These are phyloP conservation scores for Didymella glomerata DNA, from an alignment of 2,329 filamentous ascomycete species.

Conservation along the genomic window DNA sequence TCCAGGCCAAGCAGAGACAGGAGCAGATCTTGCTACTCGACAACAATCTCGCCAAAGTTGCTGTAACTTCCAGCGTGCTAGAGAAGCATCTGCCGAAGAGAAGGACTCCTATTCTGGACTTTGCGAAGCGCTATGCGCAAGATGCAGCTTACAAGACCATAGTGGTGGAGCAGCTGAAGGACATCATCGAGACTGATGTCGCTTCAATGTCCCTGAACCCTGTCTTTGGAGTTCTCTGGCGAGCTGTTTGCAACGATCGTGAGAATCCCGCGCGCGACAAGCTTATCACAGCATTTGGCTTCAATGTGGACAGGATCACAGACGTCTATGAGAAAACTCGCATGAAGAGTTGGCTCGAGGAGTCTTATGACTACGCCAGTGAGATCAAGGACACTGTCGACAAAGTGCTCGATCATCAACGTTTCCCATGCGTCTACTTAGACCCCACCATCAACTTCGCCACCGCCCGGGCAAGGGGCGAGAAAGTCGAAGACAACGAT, in stretches of 20 bases:
- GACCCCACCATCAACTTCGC: constrained; percentile 56
- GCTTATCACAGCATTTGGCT: constrained; percentile 56
- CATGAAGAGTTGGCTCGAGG: constrained; percentile 61
- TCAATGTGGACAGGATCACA: constrained; percentile 50
- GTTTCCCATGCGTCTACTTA: constrained; percentile 60
- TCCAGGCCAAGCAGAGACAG: constrained; percentile 4
- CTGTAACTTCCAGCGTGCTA: constrained; percentile 27
- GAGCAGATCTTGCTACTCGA: constrained; percentile 11
- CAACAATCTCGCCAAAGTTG: constrained; percentile 26
- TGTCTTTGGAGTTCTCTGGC: constrained; percentile 61
- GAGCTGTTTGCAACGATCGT: constrained; percentile 60
- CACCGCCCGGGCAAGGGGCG: constrained; percentile 14
- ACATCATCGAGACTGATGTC: constrained; percentile 58
- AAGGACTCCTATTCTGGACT: constrained; percentile 34
- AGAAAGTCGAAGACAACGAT: constrained; percentile 25
- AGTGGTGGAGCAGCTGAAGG: constrained; percentile 52
- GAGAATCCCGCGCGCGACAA: constrained; percentile 52
- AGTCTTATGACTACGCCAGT: constrained; percentile 60
- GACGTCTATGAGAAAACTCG: constrained; percentile 46
- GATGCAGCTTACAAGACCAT: constrained; percentile 53
- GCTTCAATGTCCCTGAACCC: constrained; percentile 59
- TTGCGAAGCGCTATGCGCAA: constrained; percentile 50
- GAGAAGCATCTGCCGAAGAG: constrained; percentile 50
- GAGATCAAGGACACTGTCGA: constrained; percentile 55
- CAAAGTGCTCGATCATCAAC: constrained; percentile 49